Conservation (phyloP, 2,329 filamentous ascomycete species). For the Myotisia sp. region DNA sequence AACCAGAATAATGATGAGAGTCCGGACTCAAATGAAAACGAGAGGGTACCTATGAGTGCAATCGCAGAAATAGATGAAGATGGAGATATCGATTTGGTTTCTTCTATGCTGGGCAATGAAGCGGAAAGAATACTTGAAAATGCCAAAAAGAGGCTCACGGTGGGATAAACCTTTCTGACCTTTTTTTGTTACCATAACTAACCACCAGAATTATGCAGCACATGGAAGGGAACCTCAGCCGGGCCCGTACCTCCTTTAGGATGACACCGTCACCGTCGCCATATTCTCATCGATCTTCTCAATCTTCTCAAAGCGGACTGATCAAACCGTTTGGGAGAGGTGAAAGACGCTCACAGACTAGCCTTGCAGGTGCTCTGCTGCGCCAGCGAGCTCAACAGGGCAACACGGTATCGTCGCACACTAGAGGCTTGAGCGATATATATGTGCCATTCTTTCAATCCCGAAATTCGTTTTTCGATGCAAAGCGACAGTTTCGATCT, state of each 20-base stretch:
- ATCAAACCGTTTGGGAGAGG: conserved; percentile 29
- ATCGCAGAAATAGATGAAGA: conserved; percentile 27
- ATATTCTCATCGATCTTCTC: conserved; percentile 20
- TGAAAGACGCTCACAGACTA: conserved; percentile 19
- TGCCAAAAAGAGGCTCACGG: conserved; percentile 75
- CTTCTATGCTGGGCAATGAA: conserved; percentile 63
- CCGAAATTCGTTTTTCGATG: conserved; percentile 18
- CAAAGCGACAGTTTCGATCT: conserved; percentile 41
- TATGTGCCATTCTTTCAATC: conserved; percentile 34
- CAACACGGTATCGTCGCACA: conserved; percentile 36
- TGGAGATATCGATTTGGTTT: conserved; percentile 54
- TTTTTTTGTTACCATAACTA: not conserved
- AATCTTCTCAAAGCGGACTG: conserved; percentile 28
- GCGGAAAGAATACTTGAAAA: conserved; percentile 86
- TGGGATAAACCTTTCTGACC: conserved; percentile 33
- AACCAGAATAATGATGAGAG: too few species aligned
- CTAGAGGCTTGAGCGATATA: conserved; percentile 49
- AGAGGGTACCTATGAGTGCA: conserved; percentile 25
- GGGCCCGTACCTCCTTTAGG: conserved; percentile 56
- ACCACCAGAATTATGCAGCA: conserved; percentile 40
- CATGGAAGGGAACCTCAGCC: conserved; percentile 82
- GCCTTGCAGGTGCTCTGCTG: conserved; percentile 15
- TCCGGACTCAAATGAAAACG: too few species aligned
- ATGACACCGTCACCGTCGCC: conserved; percentile 37
- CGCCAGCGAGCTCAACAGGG: conserved; percentile 29